Conservation (phyloP, 1,284 basidiomycete species). For the Melampsora larici-populina region DNA sequence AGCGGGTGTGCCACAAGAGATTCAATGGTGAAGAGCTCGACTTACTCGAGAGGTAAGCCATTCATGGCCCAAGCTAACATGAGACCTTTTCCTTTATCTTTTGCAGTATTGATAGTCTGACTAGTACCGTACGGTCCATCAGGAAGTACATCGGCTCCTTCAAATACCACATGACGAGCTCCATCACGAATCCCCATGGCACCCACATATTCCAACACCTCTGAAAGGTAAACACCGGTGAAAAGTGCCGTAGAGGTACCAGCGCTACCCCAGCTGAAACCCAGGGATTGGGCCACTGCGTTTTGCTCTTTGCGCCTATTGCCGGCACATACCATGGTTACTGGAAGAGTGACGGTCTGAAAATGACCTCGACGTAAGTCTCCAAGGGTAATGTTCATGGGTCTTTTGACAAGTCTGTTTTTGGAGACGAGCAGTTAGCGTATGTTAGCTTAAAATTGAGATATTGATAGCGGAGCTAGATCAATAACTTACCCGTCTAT, state of each 20-base stretch:
- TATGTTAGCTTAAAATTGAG: neutral
- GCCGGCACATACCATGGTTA: slow-evolving; percentile 68
- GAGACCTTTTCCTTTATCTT: slow-evolving; percentile 61
- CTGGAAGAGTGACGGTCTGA: slow-evolving; percentile 62
- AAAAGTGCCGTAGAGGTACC: slow-evolving; percentile 64
- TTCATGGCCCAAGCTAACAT: slow-evolving; percentile 67
- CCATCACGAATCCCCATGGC: slow-evolving; percentile 49
- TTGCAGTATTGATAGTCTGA: slow-evolving; percentile 60
- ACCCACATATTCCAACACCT: slow-evolving; percentile 59
- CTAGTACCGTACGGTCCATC: slow-evolving; percentile 68
- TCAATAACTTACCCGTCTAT: slow-evolving; percentile 57
- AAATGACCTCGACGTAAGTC: slow-evolving; percentile 59
- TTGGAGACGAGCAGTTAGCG: neutral
- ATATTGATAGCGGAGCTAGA: neutral
- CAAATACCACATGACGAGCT: slow-evolving; percentile 64
- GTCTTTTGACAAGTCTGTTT: slow-evolving; percentile 55
- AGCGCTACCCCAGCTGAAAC: slow-evolving; percentile 61
- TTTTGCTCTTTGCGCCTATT: slow-evolving; percentile 70
- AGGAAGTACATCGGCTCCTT: slow-evolving; percentile 64
- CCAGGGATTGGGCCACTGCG: slow-evolving; percentile 63
- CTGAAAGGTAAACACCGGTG: slow-evolving; percentile 65
- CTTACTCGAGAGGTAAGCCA: slow-evolving; percentile 51
- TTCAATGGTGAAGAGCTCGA: slow-evolving; percentile 52
- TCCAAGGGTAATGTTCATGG: slow-evolving; percentile 57
- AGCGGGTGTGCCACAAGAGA: neutral